Evolutionary conservation across 208 protist genomes (phyloP), one percentile per base, ranked within the genome.

Genomic region (Acanthamoeba culbertsoni): DNA sequence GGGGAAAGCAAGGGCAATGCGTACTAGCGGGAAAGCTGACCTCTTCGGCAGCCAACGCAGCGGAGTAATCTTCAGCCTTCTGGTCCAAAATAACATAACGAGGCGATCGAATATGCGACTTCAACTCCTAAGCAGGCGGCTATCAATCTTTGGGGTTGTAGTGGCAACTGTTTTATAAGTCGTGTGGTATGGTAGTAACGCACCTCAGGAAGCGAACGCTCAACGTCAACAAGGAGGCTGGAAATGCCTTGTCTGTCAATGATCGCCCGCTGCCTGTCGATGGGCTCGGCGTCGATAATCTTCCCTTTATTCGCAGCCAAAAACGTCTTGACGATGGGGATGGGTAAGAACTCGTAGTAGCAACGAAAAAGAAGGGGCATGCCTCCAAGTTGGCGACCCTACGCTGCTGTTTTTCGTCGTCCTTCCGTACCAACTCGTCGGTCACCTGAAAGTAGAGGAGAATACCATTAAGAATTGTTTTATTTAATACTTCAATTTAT

Each of bases 331-430:
- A 10, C 10, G 63, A 23, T 31, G 33, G 0, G 18, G 4, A 1
- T 23, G 18, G 28, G 16, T 33, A 73, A 37, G 62, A 82, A 33
- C 14, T 53, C 16, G 23, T 7, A 51, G 14, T 40, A 31, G n/a
- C 40, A 51, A 37, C 23, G 42, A n/a, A 46, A 7, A 51, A 14
- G 42, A 82, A n/a, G 18, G 28, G 46, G 40, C 48, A 6, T 16
- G 68, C 82, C 82, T 90, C 82, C 82, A 90, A 35, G 82, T 90
- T 90, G 55, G 53, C 53, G 55, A 90, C 68, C 53, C 33, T 62
- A 33, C 53, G 46, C 33, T 35, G 45, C 26, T 90, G 51, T 40
- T 90, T 90, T 37, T 90, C 82, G 53, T 68, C 82, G 26, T 62
- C 55, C 2, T 23, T 53, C 6, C 82, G 82, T 31, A 90, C 82